These are phyloP conservation scores for Colletotrichum navitas DNA, from an alignment of 2,329 filamentous ascomycete species.

Conservation along the genomic window DNA sequence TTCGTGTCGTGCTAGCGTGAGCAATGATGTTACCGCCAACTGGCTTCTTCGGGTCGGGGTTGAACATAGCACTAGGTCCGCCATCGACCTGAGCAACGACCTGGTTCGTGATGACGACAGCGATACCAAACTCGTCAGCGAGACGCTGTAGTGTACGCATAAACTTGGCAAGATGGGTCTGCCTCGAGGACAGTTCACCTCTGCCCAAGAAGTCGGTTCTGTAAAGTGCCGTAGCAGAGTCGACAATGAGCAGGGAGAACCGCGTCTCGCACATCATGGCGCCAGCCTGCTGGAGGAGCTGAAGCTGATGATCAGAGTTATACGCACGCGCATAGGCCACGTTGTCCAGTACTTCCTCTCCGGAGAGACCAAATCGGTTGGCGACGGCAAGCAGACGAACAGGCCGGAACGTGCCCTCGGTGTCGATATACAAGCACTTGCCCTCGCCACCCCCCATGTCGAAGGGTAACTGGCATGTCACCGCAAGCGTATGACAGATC, in stretches of 20 bases:
- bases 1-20: conserved; percentile 92
- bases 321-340: conserved; percentile 98
- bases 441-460: conserved; percentile 99
- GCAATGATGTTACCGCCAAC: conserved; percentile 99
- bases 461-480: conserved; percentile 97
- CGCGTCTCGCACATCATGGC: conserved; percentile 99
- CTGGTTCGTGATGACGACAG: conserved; percentile 98
- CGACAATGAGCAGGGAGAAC: conserved; percentile 94
- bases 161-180: conserved; percentile 90
- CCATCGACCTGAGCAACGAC: conserved; percentile 98
- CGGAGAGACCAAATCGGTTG: conserved; percentile 92
- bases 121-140: conserved; percentile 90
- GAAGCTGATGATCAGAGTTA: conserved; percentile 97
- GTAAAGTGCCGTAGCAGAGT: conserved; percentile 95
- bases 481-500: conserved; percentile 97
- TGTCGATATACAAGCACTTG: conserved; percentile 98
- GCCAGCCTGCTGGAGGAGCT: conserved; percentile 92
- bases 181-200: conserved; percentile 93
- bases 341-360: conserved; percentile 97
- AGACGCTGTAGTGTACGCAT: conserved; percentile 86
- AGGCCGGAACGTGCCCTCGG: conserved; percentile 95
- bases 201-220: conserved; percentile 97
- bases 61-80: conserved; percentile 97
- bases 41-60: conserved; percentile 98
- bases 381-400: conserved; percentile 92